Base-by-base conservation (phyloP, 805 yeast species). In the Candida nemodendra region DNA sequence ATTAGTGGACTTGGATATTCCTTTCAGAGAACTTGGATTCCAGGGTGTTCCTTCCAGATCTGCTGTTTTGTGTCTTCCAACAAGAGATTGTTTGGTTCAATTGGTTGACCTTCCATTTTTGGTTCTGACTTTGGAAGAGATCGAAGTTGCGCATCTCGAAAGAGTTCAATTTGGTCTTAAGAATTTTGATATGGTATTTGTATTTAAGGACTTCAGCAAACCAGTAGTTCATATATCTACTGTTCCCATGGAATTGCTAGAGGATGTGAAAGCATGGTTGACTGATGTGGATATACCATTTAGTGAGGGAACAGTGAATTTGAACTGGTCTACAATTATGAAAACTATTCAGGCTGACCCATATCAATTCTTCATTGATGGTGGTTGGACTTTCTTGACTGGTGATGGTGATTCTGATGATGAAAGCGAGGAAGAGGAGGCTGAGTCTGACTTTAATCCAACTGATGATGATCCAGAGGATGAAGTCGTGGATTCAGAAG, bases 11-110 rank as follows among this genome's bases (percentile, higher is more conserved):
- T 80, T 93, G 40, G 99, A 93, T 64, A 78, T 87, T 37, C 97
- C 99, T 25, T 88, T 93, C 69, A 79, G 96, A 59, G 98, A 93
- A 58, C 74, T 93, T 39, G 99, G 98, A 19, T 93, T 93, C 76
- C 86, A 81, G 50, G 99, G 99, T 76, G 99, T 93, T 18, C 98
- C 99, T 27, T 85, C 83, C 63, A 77, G 98, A 57, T 86, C 97
- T 6, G 84, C 95, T 12, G 96, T 93, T 13, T 80, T 83, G 54
- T 83, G 96, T 73, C 85, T 91, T 79, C 99, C 99, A 34, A 90
- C 98, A 0, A 81, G 98, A 57, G 98, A 93, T 61, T 93, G 98
- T 72, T 74, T 93, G 53, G 84, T 93, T 32, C 98, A 91, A 67
- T 74, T 93, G 46, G 77, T 89, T 44, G 99, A 93, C 57, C 91